Evolutionary conservation across 495 filamentous ascomycete genomes (phyloP), one percentile per base, ranked within the genome.

Genomic region (Aspergillus panamensis): DNA sequence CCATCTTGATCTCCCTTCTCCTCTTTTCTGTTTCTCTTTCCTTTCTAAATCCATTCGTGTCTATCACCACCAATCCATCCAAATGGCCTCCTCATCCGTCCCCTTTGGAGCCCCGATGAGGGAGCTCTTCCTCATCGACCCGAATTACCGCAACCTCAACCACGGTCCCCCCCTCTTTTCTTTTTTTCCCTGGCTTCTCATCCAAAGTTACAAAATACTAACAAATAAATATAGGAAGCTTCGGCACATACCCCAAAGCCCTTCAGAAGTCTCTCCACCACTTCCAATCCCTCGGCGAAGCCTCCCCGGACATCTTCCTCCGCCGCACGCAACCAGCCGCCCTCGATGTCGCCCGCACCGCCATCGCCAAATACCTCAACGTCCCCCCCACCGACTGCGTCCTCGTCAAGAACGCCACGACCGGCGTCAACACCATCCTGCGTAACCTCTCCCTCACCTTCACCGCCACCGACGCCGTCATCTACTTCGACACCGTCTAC

Each of bases 371-470:
- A 3, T 59, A 89, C 16, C 75, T 97, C 47, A 73, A 86, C 55
- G 84, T 80, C 1, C 84, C 84, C 2, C 62, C 72, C 29, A 74
- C 83, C 1, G 86, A 86, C 17, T 73, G 86, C 45, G 91, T 95
- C 3, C 85, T 92, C 52, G 87, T 96, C 10, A 79, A 83, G 40
- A 96, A 97, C 71, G 87, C 90, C 45, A 92, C 90, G 0, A 86
- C 83, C 0, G 92, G 87, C 45, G 75, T 95, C 50, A 90, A 90
- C 71, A 91, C 87, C 6, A 83, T 96, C 5, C 78, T 96, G 16
- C 84, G 85, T 52, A 91, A 88, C 66, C 67, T 96, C 10, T 65
- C 68, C 3, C 91, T 78, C 62, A 66, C 80, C 3, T 91, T 78
- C 62, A 66, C 80, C 55, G 68, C 77, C 0, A 79, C 78, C 25